Percentiles rank a stretch among this genome's conserved stretches.
Evolutionary conservation across 768 basidiomycete species (phyloP).

Genomic region (Podaxis sp.): DNA sequence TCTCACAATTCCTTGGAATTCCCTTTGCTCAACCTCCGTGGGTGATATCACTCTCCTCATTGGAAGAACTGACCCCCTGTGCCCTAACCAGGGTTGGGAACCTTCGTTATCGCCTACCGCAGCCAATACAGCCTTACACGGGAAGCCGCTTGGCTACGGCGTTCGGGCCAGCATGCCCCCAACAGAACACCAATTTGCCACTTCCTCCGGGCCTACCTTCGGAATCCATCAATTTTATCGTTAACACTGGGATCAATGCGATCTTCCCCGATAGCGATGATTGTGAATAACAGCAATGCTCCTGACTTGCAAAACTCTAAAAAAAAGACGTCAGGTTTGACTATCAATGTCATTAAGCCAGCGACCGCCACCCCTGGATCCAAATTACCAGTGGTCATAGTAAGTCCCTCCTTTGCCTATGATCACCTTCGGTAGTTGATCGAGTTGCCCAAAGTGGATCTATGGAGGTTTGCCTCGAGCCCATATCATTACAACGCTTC

Average conservation of each 20-base stretch:
- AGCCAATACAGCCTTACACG: slow-evolving; percentile 34
- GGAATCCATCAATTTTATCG: slow-evolving; percentile 27
- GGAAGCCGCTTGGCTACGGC: slow-evolving; percentile 34
- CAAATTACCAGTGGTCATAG: slow-evolving; percentile 53
- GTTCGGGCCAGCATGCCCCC: slow-evolving; percentile 48
- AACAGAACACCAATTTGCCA: slow-evolving; percentile 35
- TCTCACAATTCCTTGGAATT: slow-evolving; percentile 43
- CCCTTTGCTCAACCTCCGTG: slow-evolving; percentile 52
- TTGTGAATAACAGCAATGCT: slow-evolving; percentile 30
- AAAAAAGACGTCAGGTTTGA: slow-evolving; percentile 36
- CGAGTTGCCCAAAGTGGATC: slow-evolving; percentile 38
- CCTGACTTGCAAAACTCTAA: neutral
- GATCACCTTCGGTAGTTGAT: neutral
- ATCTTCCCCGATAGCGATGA: slow-evolving; percentile 38
- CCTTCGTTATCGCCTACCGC: slow-evolving; percentile 43
- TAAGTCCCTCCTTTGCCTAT: slow-evolving; percentile 25
- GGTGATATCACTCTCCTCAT: slow-evolving; percentile 14
- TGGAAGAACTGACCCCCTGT: neutral
- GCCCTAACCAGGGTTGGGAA: slow-evolving; percentile 28
- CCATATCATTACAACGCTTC: neutral
- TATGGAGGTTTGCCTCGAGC: slow-evolving; percentile 35
- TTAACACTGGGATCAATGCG: slow-evolving; percentile 23
- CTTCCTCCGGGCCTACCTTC: slow-evolving; percentile 26
- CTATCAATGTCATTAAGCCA: slow-evolving; percentile 51
- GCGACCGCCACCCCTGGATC: slow-evolving; percentile 32